Evolutionary conservation across 768 basidiomycete species (phyloP).

Genomic region (Boletus subparvulus): DNA sequence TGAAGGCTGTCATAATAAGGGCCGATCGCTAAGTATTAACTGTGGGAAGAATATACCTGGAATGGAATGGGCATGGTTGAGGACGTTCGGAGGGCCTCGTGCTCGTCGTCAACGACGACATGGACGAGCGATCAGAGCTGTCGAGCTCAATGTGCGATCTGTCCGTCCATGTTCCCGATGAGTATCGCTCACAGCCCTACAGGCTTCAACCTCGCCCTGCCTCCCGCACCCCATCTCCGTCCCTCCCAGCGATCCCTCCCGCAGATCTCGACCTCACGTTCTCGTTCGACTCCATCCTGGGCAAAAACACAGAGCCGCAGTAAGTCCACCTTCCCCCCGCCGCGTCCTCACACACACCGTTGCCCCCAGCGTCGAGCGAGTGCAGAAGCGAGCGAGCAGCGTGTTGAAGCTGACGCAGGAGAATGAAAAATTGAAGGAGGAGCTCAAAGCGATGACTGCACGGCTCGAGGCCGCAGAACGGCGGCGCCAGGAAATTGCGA

Average conservation of each 20-base stretch:
- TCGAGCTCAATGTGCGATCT: slow-evolving; percentile 24
- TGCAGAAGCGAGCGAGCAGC: slow-evolving; percentile 74
- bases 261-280: slow-evolving; percentile 45
- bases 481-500: slow-evolving; percentile 45
- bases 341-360: slow-evolving; percentile 27
- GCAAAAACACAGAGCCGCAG: slow-evolving; percentile 36
- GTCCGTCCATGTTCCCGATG: slow-evolving; percentile 2
- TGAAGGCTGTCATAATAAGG: slow-evolving; percentile 31
- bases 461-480: slow-evolving; percentile 74
- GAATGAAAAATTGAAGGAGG: slow-evolving; percentile 74
- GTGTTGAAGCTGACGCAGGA: slow-evolving; percentile 75
- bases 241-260: slow-evolving; percentile 53
- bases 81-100: slow-evolving; percentile 19
- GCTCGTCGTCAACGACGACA: slow-evolving; percentile 28
- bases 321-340: slow-evolving; percentile 41
- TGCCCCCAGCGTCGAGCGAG: slow-evolving; percentile 31
- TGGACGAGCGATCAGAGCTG: slow-evolving; percentile 25
- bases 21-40: slow-evolving; percentile 25
- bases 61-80: background rate
- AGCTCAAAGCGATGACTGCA: slow-evolving; percentile 73
- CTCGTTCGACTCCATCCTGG: slow-evolving; percentile 45
- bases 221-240: slow-evolving; percentile 33
- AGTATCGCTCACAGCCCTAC: slow-evolving; percentile 20
- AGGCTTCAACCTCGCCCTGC: slow-evolving; percentile 20
- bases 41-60: slow-evolving; percentile 26